These are phyloP conservation scores for Globisporangium parvum DNA, from an alignment of 352 stramenopile genomes.

Conservation along the genomic window DNA sequence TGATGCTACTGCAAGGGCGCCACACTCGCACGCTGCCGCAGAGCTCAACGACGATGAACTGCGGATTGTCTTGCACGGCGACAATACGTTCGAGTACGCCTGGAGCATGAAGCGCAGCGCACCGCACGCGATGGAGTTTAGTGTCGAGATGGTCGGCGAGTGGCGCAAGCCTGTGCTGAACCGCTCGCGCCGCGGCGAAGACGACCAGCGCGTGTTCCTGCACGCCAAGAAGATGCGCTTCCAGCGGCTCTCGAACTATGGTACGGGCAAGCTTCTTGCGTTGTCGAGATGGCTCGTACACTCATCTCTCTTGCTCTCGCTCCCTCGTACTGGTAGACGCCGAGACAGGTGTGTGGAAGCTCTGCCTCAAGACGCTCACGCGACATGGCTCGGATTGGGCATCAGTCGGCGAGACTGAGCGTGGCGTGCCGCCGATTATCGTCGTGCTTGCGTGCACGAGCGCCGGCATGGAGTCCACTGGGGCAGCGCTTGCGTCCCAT, in stretches of 20 bases:
- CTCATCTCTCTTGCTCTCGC: no score
- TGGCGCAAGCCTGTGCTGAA: slow-evolving; percentile 78
- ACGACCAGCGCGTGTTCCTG: slow-evolving; percentile 73
- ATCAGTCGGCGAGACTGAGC: slow-evolving; percentile 55
- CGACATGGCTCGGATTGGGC: slow-evolving; percentile 70
- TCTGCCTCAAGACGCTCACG: slow-evolving; percentile 62
- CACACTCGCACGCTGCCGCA: background rate
- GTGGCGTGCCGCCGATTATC: slow-evolving; percentile 54
- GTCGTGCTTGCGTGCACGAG: slow-evolving; percentile 48
- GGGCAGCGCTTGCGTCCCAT: slow-evolving; percentile 28
- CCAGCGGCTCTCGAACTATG: slow-evolving; percentile 66
- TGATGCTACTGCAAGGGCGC: background rate
- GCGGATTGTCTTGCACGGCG: slow-evolving; percentile 56
- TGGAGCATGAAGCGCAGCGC: slow-evolving; percentile 56
- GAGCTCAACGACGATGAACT: slow-evolving; percentile 31
- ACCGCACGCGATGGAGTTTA: slow-evolving; percentile 61
- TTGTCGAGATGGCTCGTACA: no score
- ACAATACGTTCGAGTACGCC: slow-evolving; percentile 79
- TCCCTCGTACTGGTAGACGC: slow-evolving; percentile 27
- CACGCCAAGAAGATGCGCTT: slow-evolving; percentile 52
- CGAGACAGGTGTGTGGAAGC: slow-evolving; percentile 51
- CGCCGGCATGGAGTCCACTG: slow-evolving; percentile 43
- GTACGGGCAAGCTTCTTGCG: slow-evolving; percentile 19
- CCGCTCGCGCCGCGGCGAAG: slow-evolving; percentile 57
- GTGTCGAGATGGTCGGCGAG: slow-evolving; percentile 50